Percentiles rank a stretch among this genome's conserved stretches.
phyloP scores from a whole-genome alignment of 1,139 yeast genomes.

The Geotrichum klebahnii region DNA sequence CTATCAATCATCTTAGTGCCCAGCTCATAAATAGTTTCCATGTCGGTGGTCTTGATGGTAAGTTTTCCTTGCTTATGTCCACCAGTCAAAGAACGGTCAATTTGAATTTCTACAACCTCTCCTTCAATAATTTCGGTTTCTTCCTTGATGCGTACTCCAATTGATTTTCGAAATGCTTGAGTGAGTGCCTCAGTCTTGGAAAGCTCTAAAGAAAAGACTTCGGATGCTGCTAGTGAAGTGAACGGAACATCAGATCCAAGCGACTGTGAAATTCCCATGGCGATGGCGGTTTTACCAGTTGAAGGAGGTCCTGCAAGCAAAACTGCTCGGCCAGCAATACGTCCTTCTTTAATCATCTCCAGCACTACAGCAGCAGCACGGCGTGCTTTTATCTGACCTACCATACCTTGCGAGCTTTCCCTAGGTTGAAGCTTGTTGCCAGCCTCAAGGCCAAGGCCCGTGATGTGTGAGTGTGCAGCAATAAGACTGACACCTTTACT shows the following conservation, averaged over 20 bases:
- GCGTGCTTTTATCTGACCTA: constrained; percentile 92
- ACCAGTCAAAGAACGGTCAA: constrained; percentile 92
- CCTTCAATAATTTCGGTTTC: constrained; percentile 97
- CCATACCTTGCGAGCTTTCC: constrained; percentile 86
- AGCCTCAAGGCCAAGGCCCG: constrained; percentile 83
- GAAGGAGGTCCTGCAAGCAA: constrained; percentile 97
- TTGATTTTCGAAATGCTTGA: constrained; percentile 91
- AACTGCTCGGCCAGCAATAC: constrained; percentile 95
- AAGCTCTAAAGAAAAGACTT: constrained; percentile 83
- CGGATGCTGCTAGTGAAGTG: constrained; percentile 92
- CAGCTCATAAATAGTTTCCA: constrained; percentile 97
- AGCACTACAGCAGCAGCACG: constrained; percentile 92
- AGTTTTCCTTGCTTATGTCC: constrained; percentile 98
- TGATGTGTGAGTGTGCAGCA: constrained; percentile 95
- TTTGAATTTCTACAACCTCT: constrained; percentile 96
- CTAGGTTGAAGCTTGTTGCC: constrained; percentile 76
- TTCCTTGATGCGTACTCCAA: constrained; percentile 92
- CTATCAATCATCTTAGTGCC: constrained; percentile 98
- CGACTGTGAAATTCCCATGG: constrained; percentile 90
- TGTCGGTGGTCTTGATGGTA: constrained; percentile 95
- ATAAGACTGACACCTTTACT: constrained; percentile 48
- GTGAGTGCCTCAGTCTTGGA: constrained; percentile 94
- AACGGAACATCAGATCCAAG: constrained; percentile 92
- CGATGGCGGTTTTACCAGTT: constrained; percentile 98
- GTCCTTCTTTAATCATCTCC: constrained; percentile 89